Conservation (phyloP, 2,329 filamentous ascomycete species). For the Basipetospora sp. region DNA sequence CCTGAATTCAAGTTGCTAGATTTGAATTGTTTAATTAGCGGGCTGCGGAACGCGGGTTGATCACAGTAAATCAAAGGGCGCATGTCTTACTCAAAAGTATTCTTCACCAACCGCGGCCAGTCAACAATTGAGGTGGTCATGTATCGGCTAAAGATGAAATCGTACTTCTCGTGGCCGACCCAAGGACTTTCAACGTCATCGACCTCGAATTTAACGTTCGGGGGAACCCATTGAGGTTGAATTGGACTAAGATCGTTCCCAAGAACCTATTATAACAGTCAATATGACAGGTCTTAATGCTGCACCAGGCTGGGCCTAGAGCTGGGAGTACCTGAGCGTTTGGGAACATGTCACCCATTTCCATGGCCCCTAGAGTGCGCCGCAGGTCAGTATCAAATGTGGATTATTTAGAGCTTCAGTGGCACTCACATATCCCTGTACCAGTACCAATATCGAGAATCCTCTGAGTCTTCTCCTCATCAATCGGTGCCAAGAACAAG, state of each 20-base stretch:
- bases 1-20: conserved; percentile 36
- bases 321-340: conserved; percentile 2
- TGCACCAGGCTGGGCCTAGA: conserved; percentile 10
- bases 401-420: neutral
- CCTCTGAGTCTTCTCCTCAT: conserved; percentile 13
- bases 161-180: conserved; percentile 38
- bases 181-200: conserved; percentile 44
- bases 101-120: conserved; percentile 35
- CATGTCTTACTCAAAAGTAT: conserved; percentile 28
- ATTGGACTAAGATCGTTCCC: conserved; percentile 29
- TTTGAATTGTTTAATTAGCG: too few species aligned
- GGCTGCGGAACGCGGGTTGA: too few species aligned
- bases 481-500: conserved; percentile 14
- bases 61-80: too few species aligned
- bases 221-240: conserved; percentile 27
- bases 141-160: conserved; percentile 46
- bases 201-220: conserved; percentile 40
- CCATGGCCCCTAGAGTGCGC: conserved; percentile 12
- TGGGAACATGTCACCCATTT: conserved; percentile 13
- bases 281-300: neutral
- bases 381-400: neutral
- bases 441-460: conserved; percentile 30
- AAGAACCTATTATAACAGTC: conserved; percentile 15
- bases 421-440: conserved; percentile 23
- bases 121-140: conserved; percentile 41